Evolutionary conservation across 352 stramenopile species (phyloP).

Genomic region (Pythium apleroticum): DNA sequence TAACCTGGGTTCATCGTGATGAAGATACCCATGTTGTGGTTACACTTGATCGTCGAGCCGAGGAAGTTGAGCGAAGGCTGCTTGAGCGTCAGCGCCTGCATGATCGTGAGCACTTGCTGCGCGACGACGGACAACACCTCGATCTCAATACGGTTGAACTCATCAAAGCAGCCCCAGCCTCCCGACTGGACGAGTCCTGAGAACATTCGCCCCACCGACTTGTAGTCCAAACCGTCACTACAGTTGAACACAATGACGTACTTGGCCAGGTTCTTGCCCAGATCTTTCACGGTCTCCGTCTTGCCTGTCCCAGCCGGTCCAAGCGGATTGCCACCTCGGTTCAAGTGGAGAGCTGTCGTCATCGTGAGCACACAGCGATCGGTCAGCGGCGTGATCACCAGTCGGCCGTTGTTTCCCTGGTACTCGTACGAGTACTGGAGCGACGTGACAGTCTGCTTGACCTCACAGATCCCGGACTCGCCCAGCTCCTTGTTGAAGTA

Average conservation of each 20-base stretch:
- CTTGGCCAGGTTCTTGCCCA: conserved; percentile 93
- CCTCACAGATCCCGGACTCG: conserved; percentile 80
- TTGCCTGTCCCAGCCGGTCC: conserved; percentile 93
- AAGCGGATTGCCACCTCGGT: conserved; percentile 90
- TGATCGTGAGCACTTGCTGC: conserved; percentile 90
- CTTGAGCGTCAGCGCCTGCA: conserved; percentile 82
- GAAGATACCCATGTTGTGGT: conserved; percentile 91
- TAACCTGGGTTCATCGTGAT: conserved; percentile 94
- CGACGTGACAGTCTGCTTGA: conserved; percentile 85
- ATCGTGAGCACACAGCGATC: conserved; percentile 93
- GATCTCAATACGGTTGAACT: conserved; percentile 97
- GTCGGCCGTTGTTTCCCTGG: conserved; percentile 83
- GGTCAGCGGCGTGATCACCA: conserved; percentile 93
- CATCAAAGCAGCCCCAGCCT: conserved; percentile 94
- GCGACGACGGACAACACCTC: conserved; percentile 94
- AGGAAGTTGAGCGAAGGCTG: conserved; percentile 83
- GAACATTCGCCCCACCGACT: conserved; percentile 93
- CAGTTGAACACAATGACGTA: conserved; percentile 96
- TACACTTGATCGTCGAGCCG: conserved; percentile 81
- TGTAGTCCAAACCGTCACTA: conserved; percentile 94
- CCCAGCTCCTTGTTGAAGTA: conserved; percentile 87
- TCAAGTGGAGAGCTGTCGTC: conserved; percentile 91
- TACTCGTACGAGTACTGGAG: conserved; percentile 88
- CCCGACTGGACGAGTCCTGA: conserved; percentile 91
- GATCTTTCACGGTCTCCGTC: conserved; percentile 94